Base-by-base conservation (phyloP, 345 rosid species). In the Dipteronia dyeriana region DNA sequence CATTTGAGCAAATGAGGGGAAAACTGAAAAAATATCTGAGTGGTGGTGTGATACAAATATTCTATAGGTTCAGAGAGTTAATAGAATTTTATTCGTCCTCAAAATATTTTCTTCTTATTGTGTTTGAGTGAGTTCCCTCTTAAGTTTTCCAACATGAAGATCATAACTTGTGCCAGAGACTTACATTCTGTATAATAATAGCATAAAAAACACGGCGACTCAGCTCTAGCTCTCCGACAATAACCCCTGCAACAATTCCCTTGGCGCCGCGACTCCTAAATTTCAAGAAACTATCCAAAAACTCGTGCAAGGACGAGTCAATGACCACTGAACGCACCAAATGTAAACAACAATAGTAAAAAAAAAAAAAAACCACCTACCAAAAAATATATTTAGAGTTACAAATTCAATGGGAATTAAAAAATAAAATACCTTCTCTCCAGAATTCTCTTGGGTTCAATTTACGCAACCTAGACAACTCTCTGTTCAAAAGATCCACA, bases 131-230 rank as follows among this genome's bases (percentile, higher is more conserved):
- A n/a, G n/a, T n/a, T n/a, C n/a, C n/a, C n/a, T n/a, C n/a, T n/a
- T n/a, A n/a, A n/a, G n/a, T n/a, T n/a, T n/a, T n/a, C n/a, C n/a
- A n/a, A n/a, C n/a, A 56, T 1, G 26, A 45, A 43, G 56, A 54
- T 91, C 85, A 41, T 41, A 31, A 31, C 34, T 31, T 31, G 34
- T 31, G 34, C 1, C 0, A 10, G 73, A 71, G 56, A 85, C 97
- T 86, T 84, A 96, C 99, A 96, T 86, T 85, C 98, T 91, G 82
- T 85, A 93, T 81, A 96, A 84, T 69, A 92, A 74, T 98, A 92
- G n/a, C n/a, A n/a, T n/a, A 90, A 81, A 94, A 94, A 70, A 92
- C 88, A 54, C 98, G 98, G 69, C 92, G 92, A 78, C 92, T 82
- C 68, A 96, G 76, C 51, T 92, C 98, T 45, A 82, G 66, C 78